Conservation (phyloP, 2,329 filamentous ascomycete genomes). For the Xylariaceae sp. region DNA sequence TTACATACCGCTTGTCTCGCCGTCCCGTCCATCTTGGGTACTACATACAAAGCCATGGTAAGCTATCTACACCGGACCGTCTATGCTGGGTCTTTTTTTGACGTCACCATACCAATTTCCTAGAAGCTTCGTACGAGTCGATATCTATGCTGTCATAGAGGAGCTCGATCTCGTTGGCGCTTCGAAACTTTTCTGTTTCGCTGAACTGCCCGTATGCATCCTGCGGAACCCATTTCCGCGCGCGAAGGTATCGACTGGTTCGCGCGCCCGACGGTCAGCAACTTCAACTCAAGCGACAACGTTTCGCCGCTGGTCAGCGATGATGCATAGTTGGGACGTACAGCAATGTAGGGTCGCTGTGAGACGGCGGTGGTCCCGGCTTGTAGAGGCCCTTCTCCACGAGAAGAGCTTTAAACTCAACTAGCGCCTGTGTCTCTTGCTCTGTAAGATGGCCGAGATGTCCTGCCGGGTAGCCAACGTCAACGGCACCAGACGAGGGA, state of each 20-base stretch:
- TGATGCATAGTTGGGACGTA: conserved; percentile 47
- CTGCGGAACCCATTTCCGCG: conserved; percentile 77
- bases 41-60: conserved; percentile 48
- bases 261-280: conserved; percentile 22
- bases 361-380: conserved; percentile 62
- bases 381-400: conserved; percentile 69
- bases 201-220: conserved; percentile 85
- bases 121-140: conserved; percentile 80
- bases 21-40: conserved; percentile 96
- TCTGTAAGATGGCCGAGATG: conserved; percentile 79
- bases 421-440: conserved; percentile 70
- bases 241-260: conserved; percentile 80
- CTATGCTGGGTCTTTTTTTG: neutral
- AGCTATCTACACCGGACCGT: conserved; percentile 30
- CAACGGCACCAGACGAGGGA: conserved; percentile 41
- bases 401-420: conserved; percentile 73
- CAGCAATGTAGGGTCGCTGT: conserved; percentile 77
- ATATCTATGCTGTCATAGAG: conserved; percentile 88
- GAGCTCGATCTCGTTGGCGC: conserved; percentile 75
- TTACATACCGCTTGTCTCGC: conserved; percentile 69
- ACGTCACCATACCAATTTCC: conserved; percentile 64
- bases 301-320: conserved; percentile 7
- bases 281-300: neutral
- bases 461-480: conserved; percentile 70
- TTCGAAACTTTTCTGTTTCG: conserved; percentile 87